Evolutionary conservation across 2,329 filamentous ascomycete genomes (phyloP), one percentile per base, ranked within the genome.

Genomic region (Aspergillus japonicus): DNA sequence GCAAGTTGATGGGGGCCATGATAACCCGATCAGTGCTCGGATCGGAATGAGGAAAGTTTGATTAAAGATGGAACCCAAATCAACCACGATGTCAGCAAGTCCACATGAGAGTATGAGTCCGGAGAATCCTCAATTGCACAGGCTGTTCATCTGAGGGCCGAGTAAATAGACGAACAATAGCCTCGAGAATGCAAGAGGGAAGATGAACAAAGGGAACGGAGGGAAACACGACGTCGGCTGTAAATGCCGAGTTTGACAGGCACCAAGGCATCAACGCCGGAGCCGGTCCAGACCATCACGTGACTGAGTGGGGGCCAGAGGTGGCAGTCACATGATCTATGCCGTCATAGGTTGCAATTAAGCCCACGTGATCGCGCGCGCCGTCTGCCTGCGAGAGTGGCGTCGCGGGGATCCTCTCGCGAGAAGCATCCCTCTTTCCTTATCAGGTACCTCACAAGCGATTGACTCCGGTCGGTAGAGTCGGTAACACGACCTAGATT

Each of bases 1-100:
- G 56, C 26, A 77, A 55, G 47, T 64, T 61, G 47, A 73, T 65
- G 12, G 74, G 74, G 23, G 74, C 73, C 74, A 77, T 77, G 24
- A 19, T 29, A 48, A 39, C 33, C 39, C 19, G 31, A 44, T 26
- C 24, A 11, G 11, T 56, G 53, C 42, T n/a, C 42, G 29, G 24
- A 47, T 31, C 53, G 53, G 42, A 47, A 48, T 55, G 44, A 48
- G 14, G 48, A 29, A 47, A 35, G 26, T 24, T 53, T 21, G 35
- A 19, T 53, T 29, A 4, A 21, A 31, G 39, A 47, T 3, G 39
- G 44, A 55, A 23, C 24, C 10, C n/a, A 8, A 12, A 31, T 47
- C 42, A 55, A 23, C 42, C 53, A 55, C 53, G 10, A 23, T 5
- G 26, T 7, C 19, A 35, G 12, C 10, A 33, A 31, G 31, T 33